Base-by-base conservation (phyloP, 1,284 basidiomycete species). In the Pisolithus thermaeus region DNA sequence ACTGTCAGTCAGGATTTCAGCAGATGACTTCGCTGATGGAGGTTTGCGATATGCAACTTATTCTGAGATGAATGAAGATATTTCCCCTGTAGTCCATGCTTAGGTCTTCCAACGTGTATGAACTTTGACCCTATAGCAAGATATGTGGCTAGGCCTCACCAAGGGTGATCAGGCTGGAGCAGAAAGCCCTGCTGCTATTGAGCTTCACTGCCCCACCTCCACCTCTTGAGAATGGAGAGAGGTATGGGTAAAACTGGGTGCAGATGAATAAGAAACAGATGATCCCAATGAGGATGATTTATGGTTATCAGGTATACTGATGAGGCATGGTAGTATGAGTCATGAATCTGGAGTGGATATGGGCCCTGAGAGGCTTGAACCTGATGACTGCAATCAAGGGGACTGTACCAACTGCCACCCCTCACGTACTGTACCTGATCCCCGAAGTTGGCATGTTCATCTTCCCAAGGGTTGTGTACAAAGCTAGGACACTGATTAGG, bases 131-230 rank as follows among this genome's bases (percentile, higher is more conserved):
- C 3, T 81, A 81, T 36, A 89, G 69, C 47, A 80, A 73, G 16
- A 79, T 70, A 53, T 78, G 80, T 46, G 79, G 75, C 60, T 85
- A 81, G n/a, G 85, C 85, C 64, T 88, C 86, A 6, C 73, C 74
- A 16, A 89, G 75, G 18, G 77, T 79, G 59, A 89, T 77, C 7
- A n/a, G n/a, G n/a, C 86, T 87, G n/a, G 78, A 73, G 40, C 75
- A 70, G 59, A 82, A 78, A 7, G 78, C 73, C 23, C 82, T 83
- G 71, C 84, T 87, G 63, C 81, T 77, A 65, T 84, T 86, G 70
- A 89, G 88, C 63, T 84, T 87, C 58, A 89, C 71, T 40, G 78
- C 68, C 27, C 74, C 75, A 22, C 75, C 71, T 25, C 71, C 68
- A 25, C 40, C 40, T 41, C 41, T 27, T 7, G 39, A 40, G 41